These are phyloP conservation scores for Solanum hybrid DNA, from an alignment of 305 asterid species.

Conservation along the genomic window DNA sequence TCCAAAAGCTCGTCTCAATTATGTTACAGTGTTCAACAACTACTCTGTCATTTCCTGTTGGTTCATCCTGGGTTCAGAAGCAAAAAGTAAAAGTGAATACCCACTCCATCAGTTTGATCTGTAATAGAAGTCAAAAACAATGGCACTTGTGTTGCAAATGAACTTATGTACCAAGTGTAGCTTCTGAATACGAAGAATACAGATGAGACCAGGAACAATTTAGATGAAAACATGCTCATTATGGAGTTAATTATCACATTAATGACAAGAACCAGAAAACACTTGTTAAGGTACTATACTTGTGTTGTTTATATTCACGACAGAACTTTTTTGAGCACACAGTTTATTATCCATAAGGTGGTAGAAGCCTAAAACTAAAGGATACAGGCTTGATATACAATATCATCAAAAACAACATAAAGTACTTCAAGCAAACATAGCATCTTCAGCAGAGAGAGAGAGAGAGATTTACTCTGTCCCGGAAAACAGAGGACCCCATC, in stretches of 20 bases:
- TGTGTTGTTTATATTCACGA: background rate
- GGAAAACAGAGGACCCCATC: slow-evolving; percentile 63
- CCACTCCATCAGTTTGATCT: background rate
- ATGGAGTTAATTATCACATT: background rate
- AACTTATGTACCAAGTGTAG: background rate
- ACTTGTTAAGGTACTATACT: background rate
- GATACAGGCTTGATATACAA: background rate
- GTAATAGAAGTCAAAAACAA: background rate
- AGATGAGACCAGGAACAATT: background rate
- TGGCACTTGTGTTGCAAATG: background rate
- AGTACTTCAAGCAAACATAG: background rate
- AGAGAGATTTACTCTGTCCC: slow-evolving; percentile 46
- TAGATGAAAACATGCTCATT: background rate
- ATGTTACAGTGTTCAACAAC: slow-evolving; percentile 52
- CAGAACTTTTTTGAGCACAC: background rate
- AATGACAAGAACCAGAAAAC: background rate
- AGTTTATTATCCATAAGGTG: background rate
- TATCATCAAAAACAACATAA: background rate
- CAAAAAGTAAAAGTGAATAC: background rate
- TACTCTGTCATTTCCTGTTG: slow-evolving; percentile 26
- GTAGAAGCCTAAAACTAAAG: background rate
- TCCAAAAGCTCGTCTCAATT: slow-evolving; percentile 61
- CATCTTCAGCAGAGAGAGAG: slow-evolving; percentile 2
- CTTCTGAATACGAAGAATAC: background rate
- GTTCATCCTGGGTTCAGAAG: slow-evolving; percentile 29